Conservation (phyloP, 163 green algal genomes). For the Prototheca wickerhamii region DNA sequence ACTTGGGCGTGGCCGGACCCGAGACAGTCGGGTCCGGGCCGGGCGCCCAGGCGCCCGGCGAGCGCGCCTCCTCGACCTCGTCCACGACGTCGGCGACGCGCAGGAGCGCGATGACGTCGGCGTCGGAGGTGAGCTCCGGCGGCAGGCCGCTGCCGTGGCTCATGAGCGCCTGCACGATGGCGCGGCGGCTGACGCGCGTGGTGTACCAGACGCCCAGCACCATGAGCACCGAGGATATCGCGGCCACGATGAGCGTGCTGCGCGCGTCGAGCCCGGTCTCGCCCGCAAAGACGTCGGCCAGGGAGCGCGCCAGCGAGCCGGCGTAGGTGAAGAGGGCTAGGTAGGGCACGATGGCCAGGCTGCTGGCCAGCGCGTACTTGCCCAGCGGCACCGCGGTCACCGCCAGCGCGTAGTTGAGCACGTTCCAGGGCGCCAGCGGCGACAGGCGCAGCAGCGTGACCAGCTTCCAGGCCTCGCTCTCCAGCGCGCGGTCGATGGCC, state of each 20-base stretch:
- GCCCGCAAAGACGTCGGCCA: conserved; percentile 47
- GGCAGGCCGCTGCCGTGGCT: conserved; percentile 14
- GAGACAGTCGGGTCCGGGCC: background rate
- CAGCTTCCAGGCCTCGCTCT: conserved; percentile 65
- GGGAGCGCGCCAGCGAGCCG: conserved; percentile 37
- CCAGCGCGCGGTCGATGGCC: conserved; percentile 43
- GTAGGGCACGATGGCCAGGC: conserved; percentile 30
- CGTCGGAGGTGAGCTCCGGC: conserved; percentile 16
- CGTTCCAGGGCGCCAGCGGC: conserved; percentile 69
- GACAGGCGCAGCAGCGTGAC: conserved; percentile 69
- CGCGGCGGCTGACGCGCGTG: conserved; percentile 37
- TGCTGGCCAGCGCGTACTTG: conserved; percentile 21
- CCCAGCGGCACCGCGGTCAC: conserved; percentile 49
- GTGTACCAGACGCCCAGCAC: conserved; percentile 38
- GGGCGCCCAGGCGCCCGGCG: too few relatives aligned
- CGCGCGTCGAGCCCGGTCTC: conserved; percentile 15
- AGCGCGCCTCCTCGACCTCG: background rate
- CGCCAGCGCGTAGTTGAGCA: conserved; percentile 73
- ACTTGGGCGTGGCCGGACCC: too few relatives aligned
- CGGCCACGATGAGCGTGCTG: conserved; percentile 19
- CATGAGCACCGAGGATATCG: conserved; percentile 27
- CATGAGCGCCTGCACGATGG: conserved; percentile 20
- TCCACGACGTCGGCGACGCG: conserved; percentile 1
- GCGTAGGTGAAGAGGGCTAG: conserved; percentile 45
- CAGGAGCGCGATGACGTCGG: conserved; percentile 13